phyloP scores from a whole-genome alignment of 1,284 basidiomycete species.

The Hemileia vastatrix region DNA sequence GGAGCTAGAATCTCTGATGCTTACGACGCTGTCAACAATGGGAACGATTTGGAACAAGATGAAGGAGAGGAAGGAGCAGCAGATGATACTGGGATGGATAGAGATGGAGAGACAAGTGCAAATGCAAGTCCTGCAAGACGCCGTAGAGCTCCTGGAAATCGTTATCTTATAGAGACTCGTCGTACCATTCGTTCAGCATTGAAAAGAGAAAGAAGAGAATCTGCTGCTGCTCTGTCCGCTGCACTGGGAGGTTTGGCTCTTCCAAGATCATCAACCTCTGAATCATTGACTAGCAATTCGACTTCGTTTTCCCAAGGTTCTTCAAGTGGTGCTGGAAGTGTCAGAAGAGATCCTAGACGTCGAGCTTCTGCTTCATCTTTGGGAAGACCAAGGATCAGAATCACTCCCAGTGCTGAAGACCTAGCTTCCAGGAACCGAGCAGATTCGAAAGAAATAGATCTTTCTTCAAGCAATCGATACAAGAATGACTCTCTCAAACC shows the following conservation, averaged over 20 bases:
- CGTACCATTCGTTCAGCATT: conserved; percentile 31
- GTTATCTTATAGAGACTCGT: conserved; percentile 32
- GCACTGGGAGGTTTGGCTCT: conserved; percentile 24
- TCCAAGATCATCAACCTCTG: background rate
- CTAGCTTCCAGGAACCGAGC: conserved; percentile 27
- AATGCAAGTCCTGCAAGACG: conserved; percentile 7
- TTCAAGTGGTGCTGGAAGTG: background rate
- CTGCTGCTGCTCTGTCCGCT: background rate
- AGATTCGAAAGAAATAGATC: conserved; percentile 13
- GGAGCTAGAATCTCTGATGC: conserved; percentile 34
- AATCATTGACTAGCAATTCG: background rate
- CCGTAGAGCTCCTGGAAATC: conserved; percentile 33
- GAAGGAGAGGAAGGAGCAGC: background rate
- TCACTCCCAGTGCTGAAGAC: conserved; percentile 37
- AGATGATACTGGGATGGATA: background rate
- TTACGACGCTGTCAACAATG: conserved; percentile 28
- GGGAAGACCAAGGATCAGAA: conserved; percentile 32
- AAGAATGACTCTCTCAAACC: conserved; percentile 23
- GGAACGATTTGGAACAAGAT: conserved; percentile 13
- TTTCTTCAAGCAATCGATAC: background rate
- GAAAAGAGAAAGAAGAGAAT: conserved; percentile 11
- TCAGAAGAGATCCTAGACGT: background rate
- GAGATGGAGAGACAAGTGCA: background rate
- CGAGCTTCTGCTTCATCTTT: conserved; percentile 21
- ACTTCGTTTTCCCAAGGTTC: background rate